phyloP scores from a whole-genome alignment of 1,284 basidiomycete genomes.

The Naganishia cerealis region DNA sequence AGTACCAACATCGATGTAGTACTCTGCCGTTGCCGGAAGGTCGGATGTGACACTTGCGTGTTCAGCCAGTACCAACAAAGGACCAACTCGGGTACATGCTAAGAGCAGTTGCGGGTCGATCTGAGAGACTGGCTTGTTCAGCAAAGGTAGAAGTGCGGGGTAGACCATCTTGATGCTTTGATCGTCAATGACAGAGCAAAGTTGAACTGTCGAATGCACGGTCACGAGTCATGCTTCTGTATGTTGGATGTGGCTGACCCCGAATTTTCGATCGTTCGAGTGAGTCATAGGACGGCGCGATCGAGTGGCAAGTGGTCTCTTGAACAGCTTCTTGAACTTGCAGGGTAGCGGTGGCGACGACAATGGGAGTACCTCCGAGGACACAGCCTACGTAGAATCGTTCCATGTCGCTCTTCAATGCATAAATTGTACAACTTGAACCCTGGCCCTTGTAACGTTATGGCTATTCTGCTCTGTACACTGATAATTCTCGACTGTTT shows the following conservation, averaged over 20 bases:
- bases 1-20: constrained; percentile 65
- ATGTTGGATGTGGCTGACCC: constrained; percentile 5
- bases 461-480: not conserved
- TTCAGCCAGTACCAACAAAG: constrained; percentile 63
- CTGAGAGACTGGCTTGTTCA: constrained; percentile 21
- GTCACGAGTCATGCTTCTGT: not conserved
- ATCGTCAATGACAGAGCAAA: not conserved
- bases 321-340: too few species aligned
- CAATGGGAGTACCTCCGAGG: too few species aligned
- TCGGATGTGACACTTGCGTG: constrained; percentile 41
- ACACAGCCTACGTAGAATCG: not conserved
- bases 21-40: constrained; percentile 45
- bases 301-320: constrained; percentile 1
- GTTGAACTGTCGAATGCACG: not conserved
- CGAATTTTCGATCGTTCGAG: constrained; percentile 24
- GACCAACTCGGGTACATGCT: constrained; percentile 70
- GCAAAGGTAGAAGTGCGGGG: constrained; percentile 54
- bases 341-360: too few species aligned
- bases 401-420: constrained; percentile 3
- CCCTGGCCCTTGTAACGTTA: not conserved
- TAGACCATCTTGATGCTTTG: constrained; percentile 42
- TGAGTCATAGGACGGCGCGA: constrained; percentile 21
- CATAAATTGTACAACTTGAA: not conserved
- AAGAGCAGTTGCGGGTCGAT: constrained; percentile 59
- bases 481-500: not conserved